Percentiles rank a stretch among this genome's conserved stretches.
phyloP scores from a whole-genome alignment of 257 asterid genomes.

The Solanum sitiens region DNA sequence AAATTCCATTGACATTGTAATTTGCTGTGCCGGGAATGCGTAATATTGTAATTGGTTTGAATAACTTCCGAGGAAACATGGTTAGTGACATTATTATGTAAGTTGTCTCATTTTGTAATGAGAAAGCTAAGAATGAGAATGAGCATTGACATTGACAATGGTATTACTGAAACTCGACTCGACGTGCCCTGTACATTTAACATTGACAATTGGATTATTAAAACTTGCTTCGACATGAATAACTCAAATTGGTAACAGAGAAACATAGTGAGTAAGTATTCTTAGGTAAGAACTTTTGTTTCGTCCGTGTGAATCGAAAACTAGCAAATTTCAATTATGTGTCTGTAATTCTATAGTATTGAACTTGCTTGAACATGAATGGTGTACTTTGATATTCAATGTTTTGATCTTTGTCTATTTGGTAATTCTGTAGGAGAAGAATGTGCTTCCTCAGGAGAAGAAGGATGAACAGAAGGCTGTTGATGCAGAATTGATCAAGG shows the following conservation, averaged over 20 bases:
- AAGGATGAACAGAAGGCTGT: constrained; percentile 8
- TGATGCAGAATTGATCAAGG: constrained; percentile 7
- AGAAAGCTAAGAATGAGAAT: not conserved
- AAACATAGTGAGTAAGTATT: not conserved
- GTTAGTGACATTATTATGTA: not conserved
- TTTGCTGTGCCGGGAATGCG: too few species aligned
- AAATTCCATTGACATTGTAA: too few species aligned
- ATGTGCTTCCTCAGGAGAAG: constrained; percentile 8
- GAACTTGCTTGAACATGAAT: not conserved
- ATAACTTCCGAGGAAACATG: not conserved
- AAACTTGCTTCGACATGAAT: not conserved
- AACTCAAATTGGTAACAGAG: not conserved
- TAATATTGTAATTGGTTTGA: not conserved
- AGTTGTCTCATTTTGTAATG: not conserved
- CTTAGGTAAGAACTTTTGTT: not conserved
- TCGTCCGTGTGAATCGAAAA: not conserved
- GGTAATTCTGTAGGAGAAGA: constrained; percentile 7
- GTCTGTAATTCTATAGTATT: not conserved
- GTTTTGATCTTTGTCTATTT: not conserved
- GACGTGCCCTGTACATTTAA: not conserved
- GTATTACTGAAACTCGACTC: not conserved
- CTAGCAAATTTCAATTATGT: not conserved
- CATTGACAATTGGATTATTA: not conserved
- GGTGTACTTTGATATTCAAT: not conserved
- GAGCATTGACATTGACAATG: not conserved